Percentiles rank a stretch among this genome's conserved stretches.
Conservation (phyloP, 2,329 filamentous ascomycete genomes). For the Ascochyta lentis region DNA sequence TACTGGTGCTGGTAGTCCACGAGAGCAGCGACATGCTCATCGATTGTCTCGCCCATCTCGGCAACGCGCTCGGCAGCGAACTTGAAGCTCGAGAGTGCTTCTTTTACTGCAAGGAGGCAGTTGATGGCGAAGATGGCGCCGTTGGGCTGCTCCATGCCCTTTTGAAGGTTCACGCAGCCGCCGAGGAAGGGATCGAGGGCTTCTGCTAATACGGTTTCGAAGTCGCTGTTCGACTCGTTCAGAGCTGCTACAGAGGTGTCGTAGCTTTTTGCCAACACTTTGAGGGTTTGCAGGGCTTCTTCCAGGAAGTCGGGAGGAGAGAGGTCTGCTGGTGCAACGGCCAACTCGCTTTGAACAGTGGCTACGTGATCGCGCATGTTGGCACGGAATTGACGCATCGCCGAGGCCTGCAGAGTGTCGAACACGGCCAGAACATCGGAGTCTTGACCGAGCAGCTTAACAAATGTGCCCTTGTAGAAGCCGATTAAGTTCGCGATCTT, state of each 20-base stretch:
- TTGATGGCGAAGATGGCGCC: constrained; percentile 76
- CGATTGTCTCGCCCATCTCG: constrained; percentile 64
- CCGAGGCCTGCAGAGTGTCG: constrained; percentile 72
- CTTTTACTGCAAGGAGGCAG: constrained; percentile 67
- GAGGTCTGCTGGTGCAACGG: constrained; percentile 74
- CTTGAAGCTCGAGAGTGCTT: constrained; percentile 63
- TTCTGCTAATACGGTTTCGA: constrained; percentile 76
- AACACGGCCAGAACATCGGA: constrained; percentile 75
- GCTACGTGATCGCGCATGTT: constrained; percentile 82
- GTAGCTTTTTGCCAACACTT: constrained; percentile 81
- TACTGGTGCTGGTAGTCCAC: constrained; percentile 73
- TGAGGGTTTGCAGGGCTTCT: constrained; percentile 79
- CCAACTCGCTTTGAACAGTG: constrained; percentile 73
- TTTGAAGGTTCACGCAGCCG: constrained; percentile 74
- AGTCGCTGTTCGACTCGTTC: constrained; percentile 68
- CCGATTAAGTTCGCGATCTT: constrained; percentile 86
- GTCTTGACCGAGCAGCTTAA: constrained; percentile 73
- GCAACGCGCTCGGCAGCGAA: constrained; percentile 67
- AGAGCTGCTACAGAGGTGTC: constrained; percentile 74
- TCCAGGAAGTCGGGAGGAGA: constrained; percentile 80
- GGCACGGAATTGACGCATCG: constrained; percentile 80
- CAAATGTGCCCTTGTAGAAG: constrained; percentile 88
- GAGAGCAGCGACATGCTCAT: constrained; percentile 64
- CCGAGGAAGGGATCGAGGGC: constrained; percentile 86
- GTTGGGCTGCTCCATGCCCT: constrained; percentile 64